Conservation (phyloP, 495 filamentous ascomycete genomes). For the Hyaloscypha bicolor region DNA sequence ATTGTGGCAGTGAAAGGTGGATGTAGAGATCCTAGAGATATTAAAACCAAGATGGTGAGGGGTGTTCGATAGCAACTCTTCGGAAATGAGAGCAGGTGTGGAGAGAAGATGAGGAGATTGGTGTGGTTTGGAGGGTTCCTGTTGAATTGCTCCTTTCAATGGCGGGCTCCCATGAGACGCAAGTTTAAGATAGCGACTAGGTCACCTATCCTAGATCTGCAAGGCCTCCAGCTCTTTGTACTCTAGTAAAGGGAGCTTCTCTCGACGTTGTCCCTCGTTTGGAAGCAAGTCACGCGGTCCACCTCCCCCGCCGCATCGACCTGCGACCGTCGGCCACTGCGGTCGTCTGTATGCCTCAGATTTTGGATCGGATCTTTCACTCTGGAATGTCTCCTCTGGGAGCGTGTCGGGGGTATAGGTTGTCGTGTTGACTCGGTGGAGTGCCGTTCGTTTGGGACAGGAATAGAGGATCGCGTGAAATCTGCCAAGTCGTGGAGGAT, state of each 20-base stretch:
- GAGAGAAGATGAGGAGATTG: background rate
- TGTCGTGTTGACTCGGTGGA: background rate
- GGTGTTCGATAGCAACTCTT: too few species aligned
- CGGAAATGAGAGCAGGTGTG: too few species aligned
- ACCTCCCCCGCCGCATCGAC: conserved; percentile 47
- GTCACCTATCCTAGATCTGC: conserved; percentile 6
- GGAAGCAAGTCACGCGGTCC: conserved; percentile 37
- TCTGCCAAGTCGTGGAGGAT: conserved; percentile 6
- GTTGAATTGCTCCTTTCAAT: background rate
- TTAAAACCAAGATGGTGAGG: background rate
- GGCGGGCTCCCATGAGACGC: conserved; percentile 5
- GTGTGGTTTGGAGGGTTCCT: background rate
- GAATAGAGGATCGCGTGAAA: background rate
- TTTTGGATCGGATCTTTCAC: background rate
- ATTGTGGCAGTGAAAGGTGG: background rate
- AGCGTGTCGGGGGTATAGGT: background rate
- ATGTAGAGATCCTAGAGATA: background rate
- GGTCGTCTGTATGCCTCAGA: conserved; percentile 21
- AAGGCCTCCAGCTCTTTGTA: background rate
- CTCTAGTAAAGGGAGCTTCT: background rate
- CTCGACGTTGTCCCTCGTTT: conserved; percentile 25
- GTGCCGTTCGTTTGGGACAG: background rate
- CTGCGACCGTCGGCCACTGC: conserved; percentile 42
- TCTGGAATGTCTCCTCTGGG: background rate
- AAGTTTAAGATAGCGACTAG: background rate